Percentiles rank a stretch among this genome's conserved stretches.
Conservation (phyloP, 2,329 filamentous ascomycete species). For the Biscogniauxia marginata region DNA sequence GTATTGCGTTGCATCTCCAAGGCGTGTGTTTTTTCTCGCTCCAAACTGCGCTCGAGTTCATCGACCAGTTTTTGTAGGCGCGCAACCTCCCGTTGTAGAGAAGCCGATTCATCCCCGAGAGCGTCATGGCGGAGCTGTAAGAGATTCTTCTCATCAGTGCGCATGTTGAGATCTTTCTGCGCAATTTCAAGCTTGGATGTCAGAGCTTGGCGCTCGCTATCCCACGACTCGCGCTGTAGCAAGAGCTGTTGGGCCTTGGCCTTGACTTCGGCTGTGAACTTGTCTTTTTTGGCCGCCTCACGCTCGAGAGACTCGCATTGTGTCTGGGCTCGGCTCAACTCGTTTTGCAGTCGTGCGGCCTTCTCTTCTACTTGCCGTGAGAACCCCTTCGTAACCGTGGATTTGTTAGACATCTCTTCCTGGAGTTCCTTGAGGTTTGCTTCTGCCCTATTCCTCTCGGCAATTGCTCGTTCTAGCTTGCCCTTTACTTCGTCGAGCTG, state of each 20-base stretch:
- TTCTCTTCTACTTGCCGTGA: slow-evolving; percentile 75
- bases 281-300: slow-evolving; percentile 45
- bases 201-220: slow-evolving; percentile 41
- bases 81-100: slow-evolving; percentile 44
- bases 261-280: slow-evolving; percentile 46
- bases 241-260: slow-evolving; percentile 43
- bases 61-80: slow-evolving; percentile 23
- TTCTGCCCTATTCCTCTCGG: slow-evolving; percentile 57
- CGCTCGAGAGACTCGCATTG: slow-evolving; percentile 53
- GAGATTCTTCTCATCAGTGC: slow-evolving; percentile 65
- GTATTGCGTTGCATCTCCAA: slow-evolving; percentile 63
- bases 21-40: slow-evolving; percentile 62
- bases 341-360: slow-evolving; percentile 62
- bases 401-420: slow-evolving; percentile 78
- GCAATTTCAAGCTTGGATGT: slow-evolving; percentile 52
- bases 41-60: slow-evolving; percentile 23
- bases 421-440: slow-evolving; percentile 64
- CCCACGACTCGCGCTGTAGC: slow-evolving; percentile 42
- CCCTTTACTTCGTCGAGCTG: slow-evolving; percentile 55
- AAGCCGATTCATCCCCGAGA: slow-evolving; percentile 62
- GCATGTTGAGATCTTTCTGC: slow-evolving; percentile 58
- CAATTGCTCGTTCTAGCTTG: slow-evolving; percentile 51
- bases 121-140: slow-evolving; percentile 68
- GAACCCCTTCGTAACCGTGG: slow-evolving; percentile 70
- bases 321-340: slow-evolving; percentile 54